Evolutionary conservation across 2,329 filamentous ascomycete species (phyloP).

Genomic region (Fusarium chuoi): DNA sequence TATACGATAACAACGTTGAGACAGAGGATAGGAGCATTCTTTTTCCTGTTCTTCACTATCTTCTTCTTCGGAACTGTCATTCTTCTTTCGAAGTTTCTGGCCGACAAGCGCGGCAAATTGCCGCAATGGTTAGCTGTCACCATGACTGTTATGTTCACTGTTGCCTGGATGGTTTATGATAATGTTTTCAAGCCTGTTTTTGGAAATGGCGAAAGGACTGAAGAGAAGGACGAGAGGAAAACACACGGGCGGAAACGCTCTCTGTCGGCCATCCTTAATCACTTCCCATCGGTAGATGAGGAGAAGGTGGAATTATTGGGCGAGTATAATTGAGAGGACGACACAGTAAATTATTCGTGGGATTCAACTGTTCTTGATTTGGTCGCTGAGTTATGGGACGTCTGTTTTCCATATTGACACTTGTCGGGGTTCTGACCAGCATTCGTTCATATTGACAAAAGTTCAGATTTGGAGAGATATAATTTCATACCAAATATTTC

Average conservation of each 20-base stretch:
- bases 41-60: constrained; percentile 70
- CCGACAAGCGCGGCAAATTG: constrained; percentile 72
- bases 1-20: constrained; percentile 75
- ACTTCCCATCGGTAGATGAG: constrained; percentile 27
- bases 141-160: constrained; percentile 62
- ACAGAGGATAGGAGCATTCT: constrained; percentile 72
- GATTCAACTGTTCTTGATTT: background rate
- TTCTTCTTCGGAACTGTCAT: constrained; percentile 67
- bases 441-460: background rate
- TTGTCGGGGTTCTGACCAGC: background rate
- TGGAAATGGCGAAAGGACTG: constrained; percentile 84
- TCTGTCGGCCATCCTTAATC: constrained; percentile 13
- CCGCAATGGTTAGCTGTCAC: constrained; percentile 73
- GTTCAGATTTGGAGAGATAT: background rate
- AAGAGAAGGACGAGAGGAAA: constrained; percentile 40
- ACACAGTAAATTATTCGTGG: no score
- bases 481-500: background rate
- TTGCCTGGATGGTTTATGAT: constrained; percentile 60
- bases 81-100: constrained; percentile 56
- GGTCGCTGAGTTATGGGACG: background rate
- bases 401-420: background rate
- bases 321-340: constrained; percentile 6
- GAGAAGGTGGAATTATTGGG: constrained; percentile 40
- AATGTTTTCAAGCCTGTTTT: constrained; percentile 68
- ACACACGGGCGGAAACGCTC: constrained; percentile 4